Evolutionary conservation across 2,329 filamentous ascomycete species (phyloP), one percentile per base, ranked within the genome.

Genomic region (Polytolypa hystricis): DNA sequence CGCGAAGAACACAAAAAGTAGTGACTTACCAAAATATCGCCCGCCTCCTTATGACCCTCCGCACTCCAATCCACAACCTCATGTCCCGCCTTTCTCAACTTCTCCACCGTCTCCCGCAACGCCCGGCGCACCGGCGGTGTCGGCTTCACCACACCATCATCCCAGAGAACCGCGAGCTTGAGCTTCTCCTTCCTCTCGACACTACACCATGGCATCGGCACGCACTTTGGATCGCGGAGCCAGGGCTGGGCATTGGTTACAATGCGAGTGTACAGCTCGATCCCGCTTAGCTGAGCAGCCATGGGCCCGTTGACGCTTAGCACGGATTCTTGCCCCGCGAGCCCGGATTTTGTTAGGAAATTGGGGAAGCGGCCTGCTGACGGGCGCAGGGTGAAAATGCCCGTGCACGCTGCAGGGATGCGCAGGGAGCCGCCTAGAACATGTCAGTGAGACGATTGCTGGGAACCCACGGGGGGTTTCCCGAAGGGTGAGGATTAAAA

Each of bases 281-380:
- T 36, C 4, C 48, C 42, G 5, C 51, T 45, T 9, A 62, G 42
- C 5, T 54, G 56, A 19, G 51, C 41, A 3, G 59, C 51, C 56
- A 62, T 58, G 2, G 59, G 58, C 4, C 60, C 60, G 33, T 60
- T 59, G 35, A 60, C 57, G 8, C 57, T 50, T 17, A 54, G 53
- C 26, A 63, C 61, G 33, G 58, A 60, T 34, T 63, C 59, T 40
- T 62, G 57, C 4, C 59, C 59, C 8, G 53, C 43, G 12, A 62
- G 57, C 1, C 55, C 56, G 3, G 58, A 55, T 38, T 57, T 74
- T 60, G 73, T 70, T 11, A 69, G 70, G 51, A 71, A 62, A 40
- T 73, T 74, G 1, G 65, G 66, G 2, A 77, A 55, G n/a, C 74
- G 58, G 0, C 73, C 73, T 1, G 56, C 46, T 0, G 69, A 73